Percentiles rank a stretch among this genome's conserved stretches.
These are phyloP conservation scores for Ophiobolus disseminans DNA, from an alignment of 2,329 filamentous ascomycete species.

Conservation along the genomic window DNA sequence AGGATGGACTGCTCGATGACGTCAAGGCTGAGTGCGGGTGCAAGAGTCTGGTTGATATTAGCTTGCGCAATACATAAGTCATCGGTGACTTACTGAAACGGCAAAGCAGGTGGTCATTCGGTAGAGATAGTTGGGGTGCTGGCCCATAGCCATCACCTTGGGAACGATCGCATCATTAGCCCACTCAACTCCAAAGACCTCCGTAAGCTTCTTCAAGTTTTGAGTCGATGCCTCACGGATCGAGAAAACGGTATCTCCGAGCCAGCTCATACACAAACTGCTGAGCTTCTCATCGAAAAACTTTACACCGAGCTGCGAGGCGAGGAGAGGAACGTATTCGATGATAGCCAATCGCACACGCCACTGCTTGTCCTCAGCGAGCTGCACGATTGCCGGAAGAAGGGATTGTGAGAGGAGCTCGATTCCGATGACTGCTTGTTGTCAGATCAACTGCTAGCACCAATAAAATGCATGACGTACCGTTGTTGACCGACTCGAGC, in stretches of 20 bases:
- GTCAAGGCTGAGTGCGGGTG: constrained; percentile 88
- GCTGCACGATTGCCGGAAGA: constrained; percentile 93
- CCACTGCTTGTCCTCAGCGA: constrained; percentile 99
- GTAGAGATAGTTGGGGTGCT: constrained; percentile 98
- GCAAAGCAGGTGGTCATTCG: constrained; percentile 99
- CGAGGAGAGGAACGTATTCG: constrained; percentile 96
- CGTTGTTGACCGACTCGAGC: constrained; percentile 95
- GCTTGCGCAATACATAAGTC: constrained; percentile 3
- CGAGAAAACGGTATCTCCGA: constrained; percentile 97
- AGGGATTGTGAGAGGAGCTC: constrained; percentile 95
- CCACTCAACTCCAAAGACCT: constrained; percentile 98
- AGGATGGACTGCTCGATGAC: constrained; percentile 93
- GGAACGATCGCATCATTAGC: constrained; percentile 96
- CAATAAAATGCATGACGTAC: constrained; percentile 55
- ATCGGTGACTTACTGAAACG: constrained; percentile 83
- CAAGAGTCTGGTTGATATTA: constrained; percentile 74
- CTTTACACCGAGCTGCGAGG: constrained; percentile 91
- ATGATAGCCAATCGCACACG: constrained; percentile 97
- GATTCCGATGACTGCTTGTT: constrained; percentile 83
- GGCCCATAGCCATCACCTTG: constrained; percentile 98
- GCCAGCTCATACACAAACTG: constrained; percentile 96
- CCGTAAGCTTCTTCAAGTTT: constrained; percentile 97
- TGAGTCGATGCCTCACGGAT: constrained; percentile 97
- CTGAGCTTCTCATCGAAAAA: constrained; percentile 99
- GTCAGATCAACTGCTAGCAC: constrained; percentile 15